Evolutionary conservation across 441 rosid species (phyloP), one percentile per base, ranked within the genome.

Genomic region (Pelargonium exstipulatum): DNA sequence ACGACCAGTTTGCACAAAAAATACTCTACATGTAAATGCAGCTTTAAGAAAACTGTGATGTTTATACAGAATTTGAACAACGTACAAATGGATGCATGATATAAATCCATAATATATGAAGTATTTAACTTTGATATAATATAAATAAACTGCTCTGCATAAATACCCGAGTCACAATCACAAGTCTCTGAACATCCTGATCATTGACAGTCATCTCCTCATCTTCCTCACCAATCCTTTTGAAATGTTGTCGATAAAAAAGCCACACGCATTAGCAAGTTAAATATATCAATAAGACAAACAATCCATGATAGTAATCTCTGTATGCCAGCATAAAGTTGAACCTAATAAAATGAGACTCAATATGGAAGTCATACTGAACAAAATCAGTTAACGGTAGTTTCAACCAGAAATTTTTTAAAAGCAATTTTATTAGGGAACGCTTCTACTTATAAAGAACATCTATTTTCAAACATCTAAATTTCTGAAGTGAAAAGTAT

Each of bases 111-210:
- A 9, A 57, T 58, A 45, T 45, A 5, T 10, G 49, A 10, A 45
- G 13, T 45, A 45, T 45, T 12, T 9, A 45, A 45, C n/a, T 45
- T 12, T 45, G 9, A 45, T 12, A 3, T 45, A 45, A 10, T 9
- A 20, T 17, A 18, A 22, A 60, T 12, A 9, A 60, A 60, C 26
- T 9, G n/a, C 16, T 24, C 35, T 22, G 7, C 13, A 22, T 3
- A 24, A 67, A 62, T 88, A 92, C 97, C 97, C 88, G 98, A 68
- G 97, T 92, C 60, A 92, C 99, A 77, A 91, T 95, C 68, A 95
- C 95, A 60, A 95, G 98, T 71, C 91, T 89, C 66, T 90, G 91
- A 80, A 92, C 96, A 87, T 90, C 90, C 70, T 85, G 93, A 81
- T 90, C 94, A 70, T 82, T 79, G 74, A 75, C 90, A 74, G 77